Conservation (phyloP, 1,284 basidiomycete genomes). For the Puccinia hordei region DNA sequence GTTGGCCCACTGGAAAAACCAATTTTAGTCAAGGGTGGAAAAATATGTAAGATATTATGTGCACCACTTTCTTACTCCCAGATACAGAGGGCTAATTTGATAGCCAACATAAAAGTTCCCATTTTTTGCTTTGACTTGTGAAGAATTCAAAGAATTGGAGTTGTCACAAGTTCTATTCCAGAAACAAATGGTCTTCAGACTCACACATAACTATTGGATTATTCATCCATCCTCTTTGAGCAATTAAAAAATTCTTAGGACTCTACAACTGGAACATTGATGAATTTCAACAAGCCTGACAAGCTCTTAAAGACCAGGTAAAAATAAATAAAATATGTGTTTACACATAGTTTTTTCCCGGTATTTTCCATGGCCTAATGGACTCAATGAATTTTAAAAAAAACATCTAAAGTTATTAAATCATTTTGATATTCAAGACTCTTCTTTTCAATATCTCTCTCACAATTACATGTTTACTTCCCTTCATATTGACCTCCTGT, state of each 20-base stretch:
- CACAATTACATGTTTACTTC: too few relatives aligned
- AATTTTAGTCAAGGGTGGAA: too few relatives aligned
- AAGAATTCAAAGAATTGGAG: conserved; percentile 29
- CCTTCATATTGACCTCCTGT: too few relatives aligned
- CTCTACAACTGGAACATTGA: conserved; percentile 53
- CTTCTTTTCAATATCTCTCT: too few relatives aligned
- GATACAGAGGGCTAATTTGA: conserved; percentile 52
- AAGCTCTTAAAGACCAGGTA: conserved; percentile 51
- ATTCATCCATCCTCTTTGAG: conserved; percentile 54
- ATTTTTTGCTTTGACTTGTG: conserved; percentile 52
- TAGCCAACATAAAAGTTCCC: conserved; percentile 54
- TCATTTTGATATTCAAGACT: too few relatives aligned
- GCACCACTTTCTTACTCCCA: conserved; percentile 46
- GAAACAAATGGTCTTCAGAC: background rate
- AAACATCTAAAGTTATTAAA: too few relatives aligned
- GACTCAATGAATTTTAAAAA: too few relatives aligned
- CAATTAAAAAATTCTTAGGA: conserved; percentile 53
- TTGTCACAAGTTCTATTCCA: background rate
- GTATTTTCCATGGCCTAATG: too few relatives aligned
- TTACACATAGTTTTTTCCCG: too few relatives aligned
- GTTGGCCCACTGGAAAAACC: conserved; percentile 54
- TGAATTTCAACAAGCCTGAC: conserved; percentile 52
- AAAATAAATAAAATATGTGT: too few relatives aligned
- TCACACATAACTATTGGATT: conserved; percentile 45
- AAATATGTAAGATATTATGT: too few relatives aligned